Evolutionary conservation across 1,284 basidiomycete genomes (phyloP), one percentile per base, ranked within the genome.

Genomic region (Agaricales sp.): DNA sequence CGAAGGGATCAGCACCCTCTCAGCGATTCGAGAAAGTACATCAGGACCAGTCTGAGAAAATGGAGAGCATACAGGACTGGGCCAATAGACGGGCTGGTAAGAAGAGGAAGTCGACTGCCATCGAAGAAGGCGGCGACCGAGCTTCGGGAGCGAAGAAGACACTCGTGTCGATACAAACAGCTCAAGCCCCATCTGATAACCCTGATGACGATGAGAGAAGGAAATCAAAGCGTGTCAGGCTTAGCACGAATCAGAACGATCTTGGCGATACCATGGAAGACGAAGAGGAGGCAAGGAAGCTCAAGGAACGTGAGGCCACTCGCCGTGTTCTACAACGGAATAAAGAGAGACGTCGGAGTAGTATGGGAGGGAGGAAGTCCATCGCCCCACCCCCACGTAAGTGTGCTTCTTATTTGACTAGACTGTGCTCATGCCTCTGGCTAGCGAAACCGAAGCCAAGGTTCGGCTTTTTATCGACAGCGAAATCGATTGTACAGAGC

Each of bases 31-130:
- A 80, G 19, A 73, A 71, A 55, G 60, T 68, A 26, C 86, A 89
- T 57, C 73, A 80, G 50, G 68, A 73, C 35, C 72, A 75, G 50
- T 88, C 88, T 58, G 65, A 65, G 48, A 81, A 78, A 69, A 89
- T 89, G 87, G 80, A 86, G 55, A 80, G 84, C 2, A 87, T 89
- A 56, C 70, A 77, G 48, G 78, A 79, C 52, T 75, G 80, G 51
- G 69, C 80, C 12, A 77, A 74, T 46, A 70, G 70, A 44, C 70
- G 75, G 21, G 60, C 63, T 12, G 53, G 52, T 58, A 52, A 21
- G 48, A 37, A 16, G 51, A 50, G 25, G 50, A 48, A 46, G 1
- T 35, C 22, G 30, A 35, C 11, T n/a, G 30, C 30, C n/a, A n/a
- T 35, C 11, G n/a, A n/a, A n/a, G 30, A 8, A 11, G n/a, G 8